Conservation (phyloP, 805 yeast species). For the Metschnikowia orientalis region DNA sequence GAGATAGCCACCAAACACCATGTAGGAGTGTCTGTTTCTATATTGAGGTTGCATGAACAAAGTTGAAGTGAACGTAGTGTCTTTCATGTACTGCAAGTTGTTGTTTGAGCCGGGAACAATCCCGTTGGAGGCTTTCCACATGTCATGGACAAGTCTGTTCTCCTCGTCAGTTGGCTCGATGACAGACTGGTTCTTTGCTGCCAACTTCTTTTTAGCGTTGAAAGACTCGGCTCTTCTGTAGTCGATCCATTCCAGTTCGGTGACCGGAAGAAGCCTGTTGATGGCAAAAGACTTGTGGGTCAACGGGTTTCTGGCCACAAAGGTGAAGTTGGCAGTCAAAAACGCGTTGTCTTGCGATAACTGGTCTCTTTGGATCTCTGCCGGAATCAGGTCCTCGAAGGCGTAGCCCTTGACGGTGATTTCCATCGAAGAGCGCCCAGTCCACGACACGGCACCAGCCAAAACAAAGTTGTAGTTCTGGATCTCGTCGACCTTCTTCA, state of each 20-base stretch:
- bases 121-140: constrained; percentile 51
- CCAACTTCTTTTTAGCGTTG: constrained; percentile 78
- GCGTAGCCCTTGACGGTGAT: constrained; percentile 87
- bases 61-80: constrained; percentile 68
- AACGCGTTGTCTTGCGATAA: constrained; percentile 68
- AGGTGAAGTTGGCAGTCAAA: constrained; percentile 86
- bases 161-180: constrained; percentile 67
- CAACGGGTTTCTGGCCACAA: constrained; percentile 90
- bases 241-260: constrained; percentile 75
- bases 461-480: constrained; percentile 69
- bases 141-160: constrained; percentile 65
- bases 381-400: constrained; percentile 52
- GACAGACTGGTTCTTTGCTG: constrained; percentile 61
- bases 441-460: constrained; percentile 92
- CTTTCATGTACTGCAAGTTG: constrained; percentile 61
- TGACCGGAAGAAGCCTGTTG: constrained; percentile 70
- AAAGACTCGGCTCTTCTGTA: constrained; percentile 86
- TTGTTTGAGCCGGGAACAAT: constrained; percentile 13
- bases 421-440: constrained; percentile 94
- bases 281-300: constrained; percentile 89
- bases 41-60: constrained; percentile 95
- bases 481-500: constrained; percentile 77
- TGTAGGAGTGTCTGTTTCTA: constrained; percentile 88
- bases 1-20: constrained; percentile 93
- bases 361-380: constrained; percentile 48